Percentiles rank a stretch among this genome's conserved stretches.
These are phyloP conservation scores for Liriodendron chinense DNA, from an alignment of 164 flowering plant genomes.

Conservation along the genomic window DNA sequence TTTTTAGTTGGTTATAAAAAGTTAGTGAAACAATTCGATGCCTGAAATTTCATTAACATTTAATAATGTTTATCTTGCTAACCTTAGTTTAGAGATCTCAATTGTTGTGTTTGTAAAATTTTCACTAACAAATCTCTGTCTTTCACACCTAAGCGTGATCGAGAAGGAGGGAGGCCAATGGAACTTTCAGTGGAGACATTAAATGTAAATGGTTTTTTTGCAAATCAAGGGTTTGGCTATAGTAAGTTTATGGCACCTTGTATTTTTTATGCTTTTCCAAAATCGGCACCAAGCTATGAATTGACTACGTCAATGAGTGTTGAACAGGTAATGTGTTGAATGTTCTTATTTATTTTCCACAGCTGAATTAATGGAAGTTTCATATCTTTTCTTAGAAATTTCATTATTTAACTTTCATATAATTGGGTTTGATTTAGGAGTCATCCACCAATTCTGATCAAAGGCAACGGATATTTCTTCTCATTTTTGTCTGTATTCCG, in stretches of 20 bases:
- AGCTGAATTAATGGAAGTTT: neutral
- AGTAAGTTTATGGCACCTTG: conserved; percentile 65
- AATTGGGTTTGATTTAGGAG: conserved; percentile 28
- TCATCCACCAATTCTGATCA: conserved; percentile 10
- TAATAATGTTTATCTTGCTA: neutral
- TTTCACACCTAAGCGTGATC: conserved; percentile 56
- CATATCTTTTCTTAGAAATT: neutral
- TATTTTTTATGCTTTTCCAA: conserved; percentile 38
- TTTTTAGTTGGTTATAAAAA: neutral
- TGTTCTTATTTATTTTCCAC: neutral
- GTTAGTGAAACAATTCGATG: neutral
- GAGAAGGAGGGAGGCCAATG: conserved; percentile 83
- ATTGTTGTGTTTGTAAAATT: neutral
- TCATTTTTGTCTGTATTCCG: conserved; percentile 73
- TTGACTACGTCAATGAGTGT: conserved; percentile 27
- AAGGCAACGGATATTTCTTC: conserved; percentile 25
- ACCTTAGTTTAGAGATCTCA: neutral
- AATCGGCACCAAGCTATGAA: conserved; percentile 20
- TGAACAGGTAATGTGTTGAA: conserved; percentile 32
- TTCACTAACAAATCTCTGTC: conserved; percentile 11
- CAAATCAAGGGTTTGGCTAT: conserved; percentile 39
- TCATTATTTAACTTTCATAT: neutral
- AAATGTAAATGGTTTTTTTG: conserved; percentile 52
- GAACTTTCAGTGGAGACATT: conserved; percentile 44
- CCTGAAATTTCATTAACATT: neutral